Evolutionary conservation across 306 rosid genomes (phyloP), one percentile per base, ranked within the genome.

Genomic region (Vigna reflexopilosa): DNA sequence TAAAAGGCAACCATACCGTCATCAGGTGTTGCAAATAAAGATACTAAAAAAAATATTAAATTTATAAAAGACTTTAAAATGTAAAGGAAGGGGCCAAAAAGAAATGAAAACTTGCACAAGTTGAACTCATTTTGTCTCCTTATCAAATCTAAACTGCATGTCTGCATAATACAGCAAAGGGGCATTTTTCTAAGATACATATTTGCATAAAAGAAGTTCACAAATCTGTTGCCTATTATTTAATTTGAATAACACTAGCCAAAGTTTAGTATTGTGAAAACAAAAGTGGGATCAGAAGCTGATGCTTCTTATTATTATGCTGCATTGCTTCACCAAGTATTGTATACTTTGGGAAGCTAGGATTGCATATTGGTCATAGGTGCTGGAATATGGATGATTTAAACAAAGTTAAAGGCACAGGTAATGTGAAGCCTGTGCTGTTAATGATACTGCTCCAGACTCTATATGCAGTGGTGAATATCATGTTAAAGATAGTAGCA

Each of bases 401-500:
- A 14, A 83, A 79, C 52, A 69, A 20, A 76, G 44, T 26, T 84
- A 70, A 89, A 81, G 68, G 86, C 91, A 12, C 75, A 5, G 64
- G 91, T 0, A 88, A 85, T 87, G 71, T 5, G 40, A 91, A 85
- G 79, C 87, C 93, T 7, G 74, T 55, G 1, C 12, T 85, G 76
- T 30, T 82, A 11, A 91, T 3, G 93, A 86, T 80, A 64, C 68
- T 80, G 54, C 84, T 77, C 56, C 93, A 92, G 73, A 5, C 75
- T 7, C 30, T 81, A 45, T 87, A 49, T 59, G 86, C 89, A 0
- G 83, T 83, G 12, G 85, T 85, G 16, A 89, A 86, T 54, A 47
- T 93, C 15, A 17, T 93, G 38, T 85, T 87, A 87, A 89, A 93
- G 69, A 30, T 89, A 38, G 92, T 86, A 6, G 52, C 70, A 17